phyloP scores from a whole-genome alignment of 2,329 filamentous ascomycete species.

The Neonectria punicea region DNA sequence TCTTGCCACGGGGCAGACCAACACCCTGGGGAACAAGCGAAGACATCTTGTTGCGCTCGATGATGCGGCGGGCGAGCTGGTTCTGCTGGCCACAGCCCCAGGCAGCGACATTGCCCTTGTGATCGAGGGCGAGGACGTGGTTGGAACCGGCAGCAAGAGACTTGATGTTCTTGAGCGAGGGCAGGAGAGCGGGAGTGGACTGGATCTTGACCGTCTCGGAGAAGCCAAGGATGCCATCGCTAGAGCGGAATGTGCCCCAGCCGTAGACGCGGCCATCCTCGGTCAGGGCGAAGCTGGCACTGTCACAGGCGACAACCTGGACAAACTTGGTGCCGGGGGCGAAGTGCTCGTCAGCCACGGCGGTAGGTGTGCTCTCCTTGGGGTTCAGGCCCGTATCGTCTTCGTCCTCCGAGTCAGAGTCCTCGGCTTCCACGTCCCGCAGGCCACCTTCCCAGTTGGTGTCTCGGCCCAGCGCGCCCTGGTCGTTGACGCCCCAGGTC shows the following conservation, averaged over 20 bases:
- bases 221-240: constrained; percentile 74
- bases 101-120: constrained; percentile 71
- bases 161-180: constrained; percentile 73
- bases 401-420: constrained; percentile 67
- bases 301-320: constrained; percentile 78
- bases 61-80: constrained; percentile 68
- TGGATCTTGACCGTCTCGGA: constrained; percentile 63
- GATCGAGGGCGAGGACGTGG: constrained; percentile 75
- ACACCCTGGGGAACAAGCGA: constrained; percentile 70
- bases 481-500: constrained; percentile 90
- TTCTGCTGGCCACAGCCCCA: constrained; percentile 80
- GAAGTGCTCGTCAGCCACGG: constrained; percentile 68
- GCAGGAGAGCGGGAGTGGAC: constrained; percentile 63
- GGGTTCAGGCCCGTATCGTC: constrained; percentile 76
- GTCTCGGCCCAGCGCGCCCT: constrained; percentile 81
- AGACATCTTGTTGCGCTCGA: constrained; percentile 71
- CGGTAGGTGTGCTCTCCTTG: constrained; percentile 73
- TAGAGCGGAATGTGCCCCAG: constrained; percentile 82
- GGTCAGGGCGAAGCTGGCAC: constrained; percentile 79
- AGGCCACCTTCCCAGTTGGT: constrained; percentile 74
- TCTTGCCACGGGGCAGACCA: constrained; percentile 66
- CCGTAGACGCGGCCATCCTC: constrained; percentile 81
- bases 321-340: constrained; percentile 68
- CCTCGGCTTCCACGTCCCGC: constrained; percentile 60
- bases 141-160: constrained; percentile 74